Evolutionary conservation across 2,329 filamentous ascomycete genomes (phyloP), one percentile per base, ranked within the genome.

Genomic region (Hawksworthiomyces lignivorus): DNA sequence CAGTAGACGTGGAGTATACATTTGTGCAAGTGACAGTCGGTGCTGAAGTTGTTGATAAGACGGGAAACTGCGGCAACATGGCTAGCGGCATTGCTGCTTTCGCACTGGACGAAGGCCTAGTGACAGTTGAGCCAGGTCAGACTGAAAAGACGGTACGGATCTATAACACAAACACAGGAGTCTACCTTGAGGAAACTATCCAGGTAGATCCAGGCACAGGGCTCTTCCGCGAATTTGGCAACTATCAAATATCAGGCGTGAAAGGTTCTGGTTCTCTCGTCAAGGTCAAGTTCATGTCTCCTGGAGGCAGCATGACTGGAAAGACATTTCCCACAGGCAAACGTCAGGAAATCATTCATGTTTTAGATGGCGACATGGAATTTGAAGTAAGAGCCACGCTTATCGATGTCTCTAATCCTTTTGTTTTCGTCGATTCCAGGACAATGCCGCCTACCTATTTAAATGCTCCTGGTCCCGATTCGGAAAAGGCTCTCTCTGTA

Each of bases 51-150:
- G 64, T 81, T 3, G 77, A 82, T 47, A 64, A 75, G 30, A 71
- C 70, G 0, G 74, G 77, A 2, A 82, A 80, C 45, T 81, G 77
- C 50, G 77, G 77, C 5, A 82, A 81, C 48, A 75, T 82, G 67
- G 72, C 62, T n/a, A 67, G 69, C 15, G 74, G 69, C 0, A 68
- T 82, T 22, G 78, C 75, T 0, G 76, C 77, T 0, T 80, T 75
- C 53, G 77, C 75, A 0, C 61, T 77, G 7, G 68, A 80, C 46
- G 61, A 72, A 24, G 61, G 69, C 67, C 7, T 64, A 66, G 43
- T 60, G 41, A 24, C 30, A 1, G 47, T 57, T 8, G 12, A 44
- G 11, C 51, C 47, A 12, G 46, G 52, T 41, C 40, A 62, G 54
- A 50, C 42, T 2, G 29, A 50, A 14, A 30, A n/a, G 24, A 24